phyloP scores from a whole-genome alignment of 768 basidiomycete species.

The Lentinula lateritia region DNA sequence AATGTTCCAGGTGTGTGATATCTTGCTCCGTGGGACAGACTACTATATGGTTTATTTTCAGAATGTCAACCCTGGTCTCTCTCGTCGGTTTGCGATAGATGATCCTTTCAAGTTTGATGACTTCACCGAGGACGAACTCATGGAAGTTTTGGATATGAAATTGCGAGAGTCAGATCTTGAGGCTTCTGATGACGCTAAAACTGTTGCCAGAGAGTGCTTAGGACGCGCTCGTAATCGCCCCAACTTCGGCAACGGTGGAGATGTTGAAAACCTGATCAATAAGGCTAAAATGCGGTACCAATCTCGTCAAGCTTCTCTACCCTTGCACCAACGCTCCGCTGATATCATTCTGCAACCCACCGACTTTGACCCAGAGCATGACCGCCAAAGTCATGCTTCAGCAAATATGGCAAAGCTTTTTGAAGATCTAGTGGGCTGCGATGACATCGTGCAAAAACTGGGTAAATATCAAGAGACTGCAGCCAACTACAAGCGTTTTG shows the following conservation, averaged over 20 bases:
- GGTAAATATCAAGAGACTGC: slow-evolving; percentile 47
- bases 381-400: slow-evolving; percentile 42
- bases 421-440: slow-evolving; percentile 57
- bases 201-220: slow-evolving; percentile 48
- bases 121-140: slow-evolving; percentile 49
- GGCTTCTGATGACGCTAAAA: slow-evolving; percentile 53
- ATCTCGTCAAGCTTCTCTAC: slow-evolving; percentile 26
- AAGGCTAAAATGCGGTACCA: slow-evolving; percentile 46
- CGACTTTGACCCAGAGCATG: slow-evolving; percentile 60
- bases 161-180: slow-evolving; percentile 50
- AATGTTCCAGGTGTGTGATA: slow-evolving; percentile 58
- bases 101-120: slow-evolving; percentile 67
- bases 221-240: slow-evolving; percentile 39
- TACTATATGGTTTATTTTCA: slow-evolving; percentile 15
- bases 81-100: slow-evolving; percentile 64
- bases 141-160: slow-evolving; percentile 50
- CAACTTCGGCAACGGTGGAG: slow-evolving; percentile 64
- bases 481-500: slow-evolving; percentile 29
- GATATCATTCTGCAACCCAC: slow-evolving; percentile 48
- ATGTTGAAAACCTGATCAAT: slow-evolving; percentile 55
- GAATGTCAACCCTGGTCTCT: slow-evolving; percentile 68
- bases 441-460: slow-evolving; percentile 45
- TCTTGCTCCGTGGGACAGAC: background rate
- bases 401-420: slow-evolving; percentile 52
- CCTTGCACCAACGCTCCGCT: slow-evolving; percentile 15